A percentile compares a stretch with the other conserved stretches of the same genome.
Conservation (phyloP, 139 green algal genomes). For the Coelastrella sp. region DNA sequence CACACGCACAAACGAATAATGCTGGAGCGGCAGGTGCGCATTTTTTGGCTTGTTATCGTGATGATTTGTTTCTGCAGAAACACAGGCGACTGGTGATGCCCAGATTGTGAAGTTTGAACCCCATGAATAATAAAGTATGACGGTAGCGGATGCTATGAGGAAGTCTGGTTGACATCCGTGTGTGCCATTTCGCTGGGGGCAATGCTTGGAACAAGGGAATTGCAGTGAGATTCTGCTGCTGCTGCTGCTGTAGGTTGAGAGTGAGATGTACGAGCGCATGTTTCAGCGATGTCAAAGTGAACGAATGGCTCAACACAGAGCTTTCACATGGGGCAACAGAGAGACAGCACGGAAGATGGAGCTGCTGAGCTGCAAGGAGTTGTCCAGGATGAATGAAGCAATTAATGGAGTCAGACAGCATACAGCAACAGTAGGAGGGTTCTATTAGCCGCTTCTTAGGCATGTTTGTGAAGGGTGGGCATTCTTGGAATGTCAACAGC, state of each 20-base stretch:
- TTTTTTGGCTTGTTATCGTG: too few relatives aligned
- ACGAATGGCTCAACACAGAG: slow-evolving; percentile 49
- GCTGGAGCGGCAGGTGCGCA: slow-evolving; percentile 63
- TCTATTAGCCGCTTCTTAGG: not conserved
- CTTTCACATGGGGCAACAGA: slow-evolving; percentile 55
- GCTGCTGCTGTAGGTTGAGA: slow-evolving; percentile 9
- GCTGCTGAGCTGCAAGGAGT: slow-evolving; percentile 25
- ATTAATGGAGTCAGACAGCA: not conserved
- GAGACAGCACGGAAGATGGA: slow-evolving; percentile 10
- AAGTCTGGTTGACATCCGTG: too few relatives aligned
- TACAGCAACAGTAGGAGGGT: not conserved
- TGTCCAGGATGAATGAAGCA: slow-evolving; percentile 15
- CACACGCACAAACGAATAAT: slow-evolving; percentile 25
- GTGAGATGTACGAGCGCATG: slow-evolving; percentile 16
- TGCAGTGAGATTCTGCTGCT: too few relatives aligned
- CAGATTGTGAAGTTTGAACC: too few relatives aligned
- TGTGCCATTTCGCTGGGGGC: too few relatives aligned
- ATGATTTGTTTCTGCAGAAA: too few relatives aligned
- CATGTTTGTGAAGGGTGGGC: not conserved
- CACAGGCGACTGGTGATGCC: too few relatives aligned
- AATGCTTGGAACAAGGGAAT: too few relatives aligned
- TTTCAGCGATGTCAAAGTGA: slow-evolving; percentile 56
- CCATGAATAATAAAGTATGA: too few relatives aligned
- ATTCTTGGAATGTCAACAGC: too few relatives aligned
- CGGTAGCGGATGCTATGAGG: too few relatives aligned